These are phyloP conservation scores for Podaxis sp. DNA, from an alignment of 768 basidiomycete species.

Conservation along the genomic window DNA sequence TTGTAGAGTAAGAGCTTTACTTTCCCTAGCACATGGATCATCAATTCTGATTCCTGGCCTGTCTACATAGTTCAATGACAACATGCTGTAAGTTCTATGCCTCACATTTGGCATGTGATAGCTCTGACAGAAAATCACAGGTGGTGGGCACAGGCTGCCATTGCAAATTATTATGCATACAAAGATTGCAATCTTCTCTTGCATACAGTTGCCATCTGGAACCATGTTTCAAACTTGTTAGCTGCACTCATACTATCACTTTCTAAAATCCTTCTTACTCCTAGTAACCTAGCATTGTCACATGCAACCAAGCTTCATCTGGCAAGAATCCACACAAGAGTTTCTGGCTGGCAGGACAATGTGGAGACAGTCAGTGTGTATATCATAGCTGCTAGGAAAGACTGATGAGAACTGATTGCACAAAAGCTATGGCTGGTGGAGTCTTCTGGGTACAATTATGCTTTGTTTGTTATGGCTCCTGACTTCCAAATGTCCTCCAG, in stretches of 20 bases:
- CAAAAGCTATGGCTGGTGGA: slow-evolving; percentile 50
- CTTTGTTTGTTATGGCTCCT: not conserved
- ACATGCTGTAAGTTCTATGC: slow-evolving; percentile 35
- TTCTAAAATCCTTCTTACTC: not conserved
- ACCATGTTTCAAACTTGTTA: slow-evolving; percentile 45
- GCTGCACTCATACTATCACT: slow-evolving; percentile 16
- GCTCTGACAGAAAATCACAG: slow-evolving; percentile 18
- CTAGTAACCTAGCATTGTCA: slow-evolving; percentile 36
- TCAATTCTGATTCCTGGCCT: not conserved
- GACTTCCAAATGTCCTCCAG: slow-evolving; percentile 21
- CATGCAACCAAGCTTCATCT: slow-evolving; percentile 35
- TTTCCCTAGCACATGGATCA: not conserved
- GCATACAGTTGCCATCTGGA: slow-evolving; percentile 48
- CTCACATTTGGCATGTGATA: not conserved
- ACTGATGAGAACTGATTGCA: not conserved
- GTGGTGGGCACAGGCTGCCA: slow-evolving; percentile 56
- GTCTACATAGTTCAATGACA: slow-evolving; percentile 40
- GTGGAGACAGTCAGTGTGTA: slow-evolving; percentile 37
- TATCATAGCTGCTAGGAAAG: not conserved
- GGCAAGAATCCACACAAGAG: slow-evolving; percentile 38
- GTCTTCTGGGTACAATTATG: slow-evolving; percentile 48
- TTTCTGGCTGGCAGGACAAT: slow-evolving; percentile 39
- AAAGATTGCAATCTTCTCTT: slow-evolving; percentile 36
- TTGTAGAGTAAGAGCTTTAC: slow-evolving; percentile 17
- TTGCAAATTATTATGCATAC: slow-evolving; percentile 49